phyloP scores from a whole-genome alignment of 345 rosid genomes.

The Hevea brasiliensis region DNA sequence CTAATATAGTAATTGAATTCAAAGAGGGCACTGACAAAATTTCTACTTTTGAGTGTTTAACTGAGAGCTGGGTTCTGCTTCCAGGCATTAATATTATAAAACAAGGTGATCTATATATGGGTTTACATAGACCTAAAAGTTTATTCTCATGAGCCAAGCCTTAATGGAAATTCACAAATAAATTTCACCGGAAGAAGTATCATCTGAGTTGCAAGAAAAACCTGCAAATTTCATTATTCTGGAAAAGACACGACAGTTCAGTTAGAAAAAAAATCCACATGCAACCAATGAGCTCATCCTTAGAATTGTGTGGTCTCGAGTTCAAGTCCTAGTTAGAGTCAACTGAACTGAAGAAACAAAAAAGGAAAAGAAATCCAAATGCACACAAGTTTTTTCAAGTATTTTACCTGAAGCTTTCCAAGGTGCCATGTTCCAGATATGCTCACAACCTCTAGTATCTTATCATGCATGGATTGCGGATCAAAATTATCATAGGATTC shows the following conservation, averaged over 20 bases:
- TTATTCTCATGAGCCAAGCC: background rate
- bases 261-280: no score
- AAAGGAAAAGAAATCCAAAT: no score
- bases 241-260: background rate
- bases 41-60: background rate
- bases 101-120: background rate
- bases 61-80: background rate
- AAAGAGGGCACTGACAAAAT: background rate
- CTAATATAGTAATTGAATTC: background rate
- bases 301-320: no score
- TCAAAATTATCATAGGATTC: constrained; percentile 69
- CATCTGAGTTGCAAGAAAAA: background rate
- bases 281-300: no score
- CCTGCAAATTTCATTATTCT: background rate
- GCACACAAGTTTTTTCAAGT: background rate
- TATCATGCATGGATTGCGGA: constrained; percentile 73
- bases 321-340: no score
- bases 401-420: constrained; percentile 77
- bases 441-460: constrained; percentile 72
- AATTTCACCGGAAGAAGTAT: background rate
- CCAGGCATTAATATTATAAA: background rate
- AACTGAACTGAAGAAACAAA: no score
- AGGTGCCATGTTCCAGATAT: constrained; percentile 89
- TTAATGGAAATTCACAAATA: background rate
- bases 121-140: background rate